These are phyloP conservation scores for Flaveria floridana DNA, from an alignment of 140 eudicot genomes.

Conservation along the genomic window DNA sequence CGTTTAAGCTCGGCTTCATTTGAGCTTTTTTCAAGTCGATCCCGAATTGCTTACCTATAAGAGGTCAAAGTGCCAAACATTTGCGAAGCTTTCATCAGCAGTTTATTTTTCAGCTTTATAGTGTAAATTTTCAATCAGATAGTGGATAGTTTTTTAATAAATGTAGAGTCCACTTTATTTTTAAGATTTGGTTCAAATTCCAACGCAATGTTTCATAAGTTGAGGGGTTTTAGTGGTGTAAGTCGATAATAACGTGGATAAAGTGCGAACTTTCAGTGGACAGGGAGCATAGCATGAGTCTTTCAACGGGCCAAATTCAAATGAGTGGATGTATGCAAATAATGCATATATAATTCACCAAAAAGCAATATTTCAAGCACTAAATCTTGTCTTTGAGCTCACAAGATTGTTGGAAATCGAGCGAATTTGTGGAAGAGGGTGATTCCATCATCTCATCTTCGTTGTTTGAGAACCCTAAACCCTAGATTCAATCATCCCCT, in stretches of 20 bases:
- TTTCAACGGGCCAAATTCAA: slow-evolving; percentile 37
- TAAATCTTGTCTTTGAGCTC: slow-evolving; percentile 33
- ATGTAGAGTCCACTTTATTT: too few species aligned
- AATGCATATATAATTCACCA: slow-evolving; percentile 36
- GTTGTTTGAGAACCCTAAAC: slow-evolving; percentile 33
- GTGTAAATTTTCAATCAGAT: too few species aligned
- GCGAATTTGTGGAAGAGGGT: slow-evolving; percentile 26
- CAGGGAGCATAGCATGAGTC: slow-evolving; percentile 30
- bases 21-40: too few species aligned
- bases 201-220: too few species aligned
- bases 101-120: too few species aligned
- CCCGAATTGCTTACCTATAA: too few species aligned
- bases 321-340: slow-evolving; percentile 23
- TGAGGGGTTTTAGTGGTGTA: background rate
- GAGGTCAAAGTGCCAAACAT: too few species aligned
- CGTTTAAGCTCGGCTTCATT: too few species aligned
- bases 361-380: slow-evolving; percentile 31
- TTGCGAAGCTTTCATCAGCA: too few species aligned
- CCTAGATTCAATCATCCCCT: slow-evolving; percentile 38
- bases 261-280: slow-evolving; percentile 22
- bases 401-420: slow-evolving; percentile 25
- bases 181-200: too few species aligned
- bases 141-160: too few species aligned
- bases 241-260: background rate
- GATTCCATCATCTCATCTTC: slow-evolving; percentile 12